Evolutionary conservation across 805 yeast species (phyloP).

Genomic region (Trichomonascus vanleenenianus): DNA sequence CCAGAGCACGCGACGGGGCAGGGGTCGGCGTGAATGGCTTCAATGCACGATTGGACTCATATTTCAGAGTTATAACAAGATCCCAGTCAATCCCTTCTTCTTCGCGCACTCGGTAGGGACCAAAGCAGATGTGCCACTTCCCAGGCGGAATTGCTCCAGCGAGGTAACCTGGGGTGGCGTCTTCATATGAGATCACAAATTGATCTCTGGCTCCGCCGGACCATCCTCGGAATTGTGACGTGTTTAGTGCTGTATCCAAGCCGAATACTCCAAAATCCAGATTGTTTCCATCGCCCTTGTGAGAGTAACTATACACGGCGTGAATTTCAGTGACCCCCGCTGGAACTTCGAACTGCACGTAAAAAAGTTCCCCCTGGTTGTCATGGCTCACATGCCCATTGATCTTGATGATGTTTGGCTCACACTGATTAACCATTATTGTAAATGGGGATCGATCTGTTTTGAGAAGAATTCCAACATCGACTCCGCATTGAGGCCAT

Average conservation of each 20-base stretch:
- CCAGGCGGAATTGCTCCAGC: not conserved
- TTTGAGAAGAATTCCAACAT: not conserved
- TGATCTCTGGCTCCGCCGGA: slow-evolving; percentile 1
- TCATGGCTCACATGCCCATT: not conserved
- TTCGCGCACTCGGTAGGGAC: not conserved
- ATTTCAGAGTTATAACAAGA: not conserved
- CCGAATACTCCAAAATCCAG: slow-evolving; percentile 7
- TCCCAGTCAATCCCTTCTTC: not conserved
- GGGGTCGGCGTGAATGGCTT: not conserved
- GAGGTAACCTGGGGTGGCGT: not conserved
- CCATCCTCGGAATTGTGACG: slow-evolving; percentile 9
- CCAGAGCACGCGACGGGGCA: not conserved
- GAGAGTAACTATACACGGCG: slow-evolving; percentile 1
- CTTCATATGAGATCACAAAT: not conserved
- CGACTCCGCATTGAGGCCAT: not conserved
- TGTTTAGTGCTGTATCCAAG: not conserved
- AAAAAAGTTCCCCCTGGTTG: slow-evolving; percentile 1
- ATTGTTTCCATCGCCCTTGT: slow-evolving; percentile 1
- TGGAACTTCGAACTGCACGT: slow-evolving; percentile 5
- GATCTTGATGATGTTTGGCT: not conserved
- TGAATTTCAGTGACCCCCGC: slow-evolving; percentile 3
- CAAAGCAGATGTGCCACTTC: not conserved
- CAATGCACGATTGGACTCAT: not conserved
- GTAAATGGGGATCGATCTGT: not conserved
- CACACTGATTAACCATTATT: not conserved